Conservation (phyloP, 2,329 filamentous ascomycete genomes). For the Tympanopsis confertula region DNA sequence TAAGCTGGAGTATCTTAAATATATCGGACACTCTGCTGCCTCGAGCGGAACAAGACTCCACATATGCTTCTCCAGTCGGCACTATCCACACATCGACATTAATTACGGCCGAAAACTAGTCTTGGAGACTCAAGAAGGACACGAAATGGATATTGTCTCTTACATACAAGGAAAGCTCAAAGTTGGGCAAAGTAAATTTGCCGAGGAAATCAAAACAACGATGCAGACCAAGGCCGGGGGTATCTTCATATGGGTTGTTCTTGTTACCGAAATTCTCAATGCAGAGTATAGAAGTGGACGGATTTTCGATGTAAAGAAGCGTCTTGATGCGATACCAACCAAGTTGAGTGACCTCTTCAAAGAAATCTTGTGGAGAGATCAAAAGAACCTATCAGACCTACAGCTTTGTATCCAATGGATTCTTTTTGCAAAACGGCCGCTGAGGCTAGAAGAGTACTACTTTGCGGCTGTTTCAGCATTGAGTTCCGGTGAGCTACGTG, state of each 20-base stretch:
- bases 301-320: conserved; percentile 13
- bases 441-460: not conserved
- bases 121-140: conserved; percentile 19
- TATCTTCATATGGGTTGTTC: conserved; percentile 31
- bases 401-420: not conserved
- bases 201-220: conserved; percentile 12
- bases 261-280: conserved; percentile 30
- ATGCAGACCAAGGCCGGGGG: conserved; percentile 24
- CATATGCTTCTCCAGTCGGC: conserved; percentile 27
- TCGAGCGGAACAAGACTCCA: conserved; percentile 7
- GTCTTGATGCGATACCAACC: conserved; percentile 23
- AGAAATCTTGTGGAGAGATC: not conserved
- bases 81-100: conserved; percentile 27
- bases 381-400: not conserved
- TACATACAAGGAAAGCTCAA: conserved; percentile 19
- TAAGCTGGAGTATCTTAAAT: conserved; percentile 30
- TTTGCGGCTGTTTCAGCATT: too few relatives aligned
- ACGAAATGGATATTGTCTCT: conserved; percentile 15
- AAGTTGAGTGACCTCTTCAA: conserved; percentile 25
- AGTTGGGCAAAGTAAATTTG: conserved; percentile 8
- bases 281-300: conserved; percentile 22
- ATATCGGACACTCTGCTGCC: conserved; percentile 2
- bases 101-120: conserved; percentile 12
- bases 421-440: not conserved
- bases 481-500: too few relatives aligned